phyloP scores from a whole-genome alignment of 225 moss, liverwort and hornwort genomes.

The Marchantia polymorpha region DNA sequence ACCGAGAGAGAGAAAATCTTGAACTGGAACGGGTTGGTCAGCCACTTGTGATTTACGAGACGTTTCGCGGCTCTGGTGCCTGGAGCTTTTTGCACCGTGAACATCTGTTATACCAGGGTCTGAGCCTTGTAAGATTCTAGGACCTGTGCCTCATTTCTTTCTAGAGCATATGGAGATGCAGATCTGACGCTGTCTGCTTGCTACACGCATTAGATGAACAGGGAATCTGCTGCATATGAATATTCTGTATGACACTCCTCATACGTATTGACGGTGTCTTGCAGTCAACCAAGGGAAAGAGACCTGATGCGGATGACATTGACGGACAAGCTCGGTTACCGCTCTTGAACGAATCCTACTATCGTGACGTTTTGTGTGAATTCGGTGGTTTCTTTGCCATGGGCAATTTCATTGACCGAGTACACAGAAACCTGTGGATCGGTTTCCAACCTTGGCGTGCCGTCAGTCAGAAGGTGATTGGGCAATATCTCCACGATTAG shows the following conservation, averaged over 20 bases:
- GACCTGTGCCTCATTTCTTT: neutral
- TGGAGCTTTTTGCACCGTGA: conserved; percentile 74
- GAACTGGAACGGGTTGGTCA: conserved; percentile 83
- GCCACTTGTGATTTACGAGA: conserved; percentile 81
- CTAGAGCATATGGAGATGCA: neutral
- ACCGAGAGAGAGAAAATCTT: conserved; percentile 71
- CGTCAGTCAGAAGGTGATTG: conserved; percentile 56
- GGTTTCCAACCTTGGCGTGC: conserved; percentile 97
- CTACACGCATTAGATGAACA: no score
- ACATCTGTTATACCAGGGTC: conserved; percentile 77
- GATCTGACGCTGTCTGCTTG: neutral
- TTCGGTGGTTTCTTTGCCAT: conserved; percentile 75
- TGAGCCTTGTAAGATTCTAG: conserved; percentile 69
- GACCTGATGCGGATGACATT: conserved; percentile 76
- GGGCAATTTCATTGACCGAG: conserved; percentile 74
- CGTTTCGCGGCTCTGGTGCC: conserved; percentile 75
- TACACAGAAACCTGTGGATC: conserved; percentile 88
- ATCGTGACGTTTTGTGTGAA: conserved; percentile 74
- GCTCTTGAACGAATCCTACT: conserved; percentile 74
- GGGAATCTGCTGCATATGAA: no score
- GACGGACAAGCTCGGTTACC: conserved; percentile 76
- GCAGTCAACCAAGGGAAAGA: conserved; percentile 69
- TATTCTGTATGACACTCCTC: no score
- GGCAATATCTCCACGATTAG: neutral
- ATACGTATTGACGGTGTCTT: neutral